Percentiles rank a stretch among this genome's conserved stretches.
Conservation (phyloP, 768 basidiomycete genomes). For the Phanerochaete carnosa region DNA sequence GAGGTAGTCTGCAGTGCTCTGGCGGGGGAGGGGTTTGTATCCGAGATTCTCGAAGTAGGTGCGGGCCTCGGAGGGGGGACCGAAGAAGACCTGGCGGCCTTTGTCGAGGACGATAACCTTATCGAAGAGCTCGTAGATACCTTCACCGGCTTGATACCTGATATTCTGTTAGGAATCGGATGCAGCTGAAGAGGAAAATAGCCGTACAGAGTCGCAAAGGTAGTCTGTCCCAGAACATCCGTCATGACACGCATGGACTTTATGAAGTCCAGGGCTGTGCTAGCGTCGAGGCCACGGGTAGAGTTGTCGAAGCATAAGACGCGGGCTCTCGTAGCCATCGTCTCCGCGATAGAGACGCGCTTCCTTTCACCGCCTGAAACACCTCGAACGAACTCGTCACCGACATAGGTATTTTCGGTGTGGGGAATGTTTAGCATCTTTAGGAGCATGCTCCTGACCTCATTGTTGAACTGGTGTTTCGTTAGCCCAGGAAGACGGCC, state of each 20-base stretch:
- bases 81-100: slow-evolving; percentile 81
- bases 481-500: slow-evolving; percentile 69
- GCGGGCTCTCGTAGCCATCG: slow-evolving; percentile 78
- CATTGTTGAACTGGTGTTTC: slow-evolving; percentile 50
- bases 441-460: slow-evolving; percentile 61
- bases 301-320: slow-evolving; percentile 85
- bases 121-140: slow-evolving; percentile 76
- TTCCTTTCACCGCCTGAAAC: slow-evolving; percentile 82
- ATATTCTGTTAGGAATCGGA: not conserved
- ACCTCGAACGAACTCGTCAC: slow-evolving; percentile 82
- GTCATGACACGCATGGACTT: slow-evolving; percentile 80
- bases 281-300: slow-evolving; percentile 79
- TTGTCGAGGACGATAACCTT: slow-evolving; percentile 83
- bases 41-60: slow-evolving; percentile 76
- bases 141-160: slow-evolving; percentile 67
- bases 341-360: slow-evolving; percentile 80
- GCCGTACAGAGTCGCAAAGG: slow-evolving; percentile 70
- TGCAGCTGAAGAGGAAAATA: not conserved
- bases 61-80: slow-evolving; percentile 69
- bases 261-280: slow-evolving; percentile 84
- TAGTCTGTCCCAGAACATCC: slow-evolving; percentile 76
- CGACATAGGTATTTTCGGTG: slow-evolving; percentile 74
- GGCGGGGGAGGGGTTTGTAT: slow-evolving; percentile 71
- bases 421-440: slow-evolving; percentile 84
- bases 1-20: slow-evolving; percentile 84